Base-by-base conservation (phyloP, 768 basidiomycete genomes). In the Lactarius akahatsu region DNA sequence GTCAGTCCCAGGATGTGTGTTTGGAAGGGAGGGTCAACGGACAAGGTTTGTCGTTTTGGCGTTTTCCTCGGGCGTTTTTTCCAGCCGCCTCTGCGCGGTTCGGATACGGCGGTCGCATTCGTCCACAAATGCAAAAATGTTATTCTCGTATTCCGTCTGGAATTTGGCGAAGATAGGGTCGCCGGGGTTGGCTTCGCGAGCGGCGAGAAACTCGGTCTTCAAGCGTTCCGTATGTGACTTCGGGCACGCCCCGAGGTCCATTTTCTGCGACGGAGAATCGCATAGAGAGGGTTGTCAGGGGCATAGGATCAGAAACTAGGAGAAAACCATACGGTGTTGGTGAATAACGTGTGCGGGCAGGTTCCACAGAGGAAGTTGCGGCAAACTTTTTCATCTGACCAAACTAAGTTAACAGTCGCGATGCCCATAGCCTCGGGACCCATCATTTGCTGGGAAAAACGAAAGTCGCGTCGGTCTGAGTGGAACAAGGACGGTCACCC, bases 31-130 rank as follows among this genome's bases (percentile, higher is more conserved):
- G 36, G 32, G n/a, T 15, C 40, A 26, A 78, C 86, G 57, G 69
- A 91, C 92, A 81, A 99, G 78, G 77, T 96, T 95, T 4, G 97
- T 98, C 38, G 96, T 98, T 80, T 98, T 97, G 59, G 95, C 94
- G 76, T 99, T 99, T 82, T 99, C 97, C 80, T 98, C 97, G 40
- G 97, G 97, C 6, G 97, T 99, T 83, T 99, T 99, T 82, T 99
- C 97, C 74, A 99, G 79, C 74, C 97, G 85, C 72, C 94, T 84
- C 76, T 99, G 97, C 54, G 95, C 94, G 45, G 92, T 87, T 45
- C 94, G 83, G 78, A 99, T 98, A 74, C 96, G 84, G 73, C 97
- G 81, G 83, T 99, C 97, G 79, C 96, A 98, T 76, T 99, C 97
- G 73, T 98, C 97, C 68, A 99, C 94, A 75, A 98, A 98, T 3